phyloP scores from a whole-genome alignment of 106 monocot species.

The Platanthera guangdongensis region DNA sequence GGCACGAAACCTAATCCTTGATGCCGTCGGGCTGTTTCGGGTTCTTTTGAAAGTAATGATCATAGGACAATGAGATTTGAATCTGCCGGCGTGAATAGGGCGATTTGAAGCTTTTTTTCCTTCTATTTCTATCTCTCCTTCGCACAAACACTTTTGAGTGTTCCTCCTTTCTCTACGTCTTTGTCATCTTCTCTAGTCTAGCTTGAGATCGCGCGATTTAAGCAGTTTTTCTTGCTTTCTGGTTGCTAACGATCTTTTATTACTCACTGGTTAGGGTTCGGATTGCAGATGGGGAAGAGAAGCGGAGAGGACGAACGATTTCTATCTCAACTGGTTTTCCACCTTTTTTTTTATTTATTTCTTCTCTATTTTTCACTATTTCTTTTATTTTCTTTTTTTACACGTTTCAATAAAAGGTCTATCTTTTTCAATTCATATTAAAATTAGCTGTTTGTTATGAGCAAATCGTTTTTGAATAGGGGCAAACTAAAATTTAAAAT shows the following conservation, averaged over 20 bases:
- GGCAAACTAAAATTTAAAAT: no score
- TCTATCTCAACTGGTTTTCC: not conserved
- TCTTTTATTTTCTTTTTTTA: not conserved
- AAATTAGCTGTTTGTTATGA: no score
- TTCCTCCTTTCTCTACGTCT: not conserved
- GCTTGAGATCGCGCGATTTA: not conserved
- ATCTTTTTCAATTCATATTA: no score
- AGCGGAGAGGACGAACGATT: not conserved
- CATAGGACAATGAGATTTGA: not conserved
- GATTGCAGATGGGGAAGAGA: constrained; percentile 2
- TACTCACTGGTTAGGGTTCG: constrained; percentile 7
- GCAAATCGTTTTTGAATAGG: no score
- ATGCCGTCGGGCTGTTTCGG: not conserved
- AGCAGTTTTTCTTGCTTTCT: not conserved
- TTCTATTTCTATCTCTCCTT: not conserved
- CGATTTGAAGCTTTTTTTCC: not conserved
- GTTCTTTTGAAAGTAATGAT: not conserved
- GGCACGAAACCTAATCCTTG: not conserved
- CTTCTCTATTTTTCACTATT: not conserved
- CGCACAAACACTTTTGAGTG: not conserved
- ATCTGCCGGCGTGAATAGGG: not conserved
- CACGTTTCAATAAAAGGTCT: not conserved
- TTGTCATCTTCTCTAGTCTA: not conserved
- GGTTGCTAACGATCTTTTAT: not conserved
- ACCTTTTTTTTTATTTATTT: not conserved